Evolutionary conservation across 2,329 filamentous ascomycete species (phyloP).

Genomic region (Hypoxylon sp.): DNA sequence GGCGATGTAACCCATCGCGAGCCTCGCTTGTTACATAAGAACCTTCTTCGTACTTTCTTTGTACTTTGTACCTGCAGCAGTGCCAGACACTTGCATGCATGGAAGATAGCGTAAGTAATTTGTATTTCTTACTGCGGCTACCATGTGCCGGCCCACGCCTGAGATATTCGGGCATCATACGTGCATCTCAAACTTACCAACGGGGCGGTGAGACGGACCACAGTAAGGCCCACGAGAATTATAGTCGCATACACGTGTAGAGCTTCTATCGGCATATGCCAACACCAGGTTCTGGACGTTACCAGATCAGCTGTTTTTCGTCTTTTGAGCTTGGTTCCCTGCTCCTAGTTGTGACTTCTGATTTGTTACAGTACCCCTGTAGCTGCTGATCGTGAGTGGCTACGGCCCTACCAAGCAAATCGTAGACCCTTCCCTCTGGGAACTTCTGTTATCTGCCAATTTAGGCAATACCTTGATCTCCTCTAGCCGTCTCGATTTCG

Average conservation of each 20-base stretch:
- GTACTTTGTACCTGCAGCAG: constrained; percentile 20
- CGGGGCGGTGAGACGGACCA: constrained; percentile 15
- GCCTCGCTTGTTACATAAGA: constrained; percentile 18
- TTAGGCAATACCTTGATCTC: constrained; percentile 9
- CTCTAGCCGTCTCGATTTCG: constrained; percentile 10
- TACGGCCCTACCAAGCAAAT: constrained; percentile 13
- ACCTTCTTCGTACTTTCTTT: constrained; percentile 9
- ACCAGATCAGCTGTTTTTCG: constrained; percentile 25
- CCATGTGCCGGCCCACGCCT: constrained; percentile 26
- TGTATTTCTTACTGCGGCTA: constrained; percentile 27
- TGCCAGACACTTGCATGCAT: constrained; percentile 12
- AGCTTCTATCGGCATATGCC: constrained; percentile 7
- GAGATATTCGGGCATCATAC: constrained; percentile 13
- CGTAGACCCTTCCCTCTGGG: constrained; percentile 7
- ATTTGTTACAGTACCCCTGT: constrained; percentile 28
- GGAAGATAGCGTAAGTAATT: constrained; percentile 23
- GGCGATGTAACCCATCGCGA: constrained; percentile 16
- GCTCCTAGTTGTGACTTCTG: constrained; percentile 25
- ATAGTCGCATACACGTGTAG: constrained; percentile 24
- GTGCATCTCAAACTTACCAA: constrained; percentile 21
- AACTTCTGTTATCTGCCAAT: constrained; percentile 9
- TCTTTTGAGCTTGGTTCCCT: constrained; percentile 16
- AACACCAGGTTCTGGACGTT: constrained; percentile 8
- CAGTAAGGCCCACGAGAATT: constrained; percentile 9
- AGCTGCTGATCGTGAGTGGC: constrained; percentile 18